Conservation (phyloP, 805 yeast species). For the Komagataella phaffii region DNA sequence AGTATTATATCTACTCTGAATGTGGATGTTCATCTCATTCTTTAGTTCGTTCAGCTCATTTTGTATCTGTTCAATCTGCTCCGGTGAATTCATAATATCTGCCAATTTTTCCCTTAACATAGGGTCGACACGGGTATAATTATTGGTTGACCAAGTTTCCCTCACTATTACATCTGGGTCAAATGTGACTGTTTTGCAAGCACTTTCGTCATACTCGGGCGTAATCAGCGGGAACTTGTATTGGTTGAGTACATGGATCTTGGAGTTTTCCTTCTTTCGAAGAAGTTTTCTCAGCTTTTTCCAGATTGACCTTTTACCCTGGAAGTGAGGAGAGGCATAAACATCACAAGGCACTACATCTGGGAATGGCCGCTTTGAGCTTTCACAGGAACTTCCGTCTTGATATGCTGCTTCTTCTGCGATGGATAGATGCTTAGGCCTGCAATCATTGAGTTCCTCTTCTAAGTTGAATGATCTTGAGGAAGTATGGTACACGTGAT, state of each 20-base stretch:
- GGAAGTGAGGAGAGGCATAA: not conserved
- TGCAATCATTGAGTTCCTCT: not conserved
- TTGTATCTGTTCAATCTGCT: conserved; percentile 40
- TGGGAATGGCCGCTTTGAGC: not conserved
- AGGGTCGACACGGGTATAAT: conserved; percentile 42
- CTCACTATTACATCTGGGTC: not conserved
- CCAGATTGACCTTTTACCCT: not conserved
- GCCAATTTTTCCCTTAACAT: conserved; percentile 34
- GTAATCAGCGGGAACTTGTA: not conserved
- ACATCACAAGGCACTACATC: not conserved
- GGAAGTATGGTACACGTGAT: not conserved
- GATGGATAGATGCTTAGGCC: not conserved
- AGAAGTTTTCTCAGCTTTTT: not conserved
- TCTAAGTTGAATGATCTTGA: not conserved
- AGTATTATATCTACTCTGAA: conserved; percentile 42
- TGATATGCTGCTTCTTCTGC: not conserved
- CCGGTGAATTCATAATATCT: conserved; percentile 29
- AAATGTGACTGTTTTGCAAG: not conserved
- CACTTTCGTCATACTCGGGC: not conserved
- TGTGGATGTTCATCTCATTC: conserved; percentile 60
- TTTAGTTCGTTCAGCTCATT: conserved; percentile 54
- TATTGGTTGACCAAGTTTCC: conserved; percentile 35
- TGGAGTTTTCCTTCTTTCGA: not conserved
- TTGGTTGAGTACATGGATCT: not conserved
- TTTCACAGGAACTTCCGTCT: not conserved